These are phyloP conservation scores for Penicillium bovifimosum DNA, from an alignment of 495 filamentous ascomycete species.

Conservation along the genomic window DNA sequence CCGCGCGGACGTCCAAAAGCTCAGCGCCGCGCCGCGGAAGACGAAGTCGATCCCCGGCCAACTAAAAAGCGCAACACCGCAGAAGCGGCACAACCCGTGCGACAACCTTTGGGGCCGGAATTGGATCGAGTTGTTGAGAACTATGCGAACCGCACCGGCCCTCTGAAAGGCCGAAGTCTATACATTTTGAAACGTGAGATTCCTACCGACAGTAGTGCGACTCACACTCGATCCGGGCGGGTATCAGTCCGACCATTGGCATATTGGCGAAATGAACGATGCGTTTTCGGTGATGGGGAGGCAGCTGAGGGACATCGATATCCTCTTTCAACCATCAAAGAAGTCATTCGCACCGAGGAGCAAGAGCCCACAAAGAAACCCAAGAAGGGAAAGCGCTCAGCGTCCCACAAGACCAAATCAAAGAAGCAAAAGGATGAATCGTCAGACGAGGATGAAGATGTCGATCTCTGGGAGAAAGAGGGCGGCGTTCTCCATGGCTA, in stretches of 20 bases:
- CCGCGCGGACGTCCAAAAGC: conserved; percentile 32
- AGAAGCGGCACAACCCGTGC: conserved; percentile 5
- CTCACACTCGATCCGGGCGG: conserved; percentile 52
- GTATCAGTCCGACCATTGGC: conserved; percentile 68
- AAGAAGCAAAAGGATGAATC: conserved; percentile 33
- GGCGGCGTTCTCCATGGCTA: conserved; percentile 53
- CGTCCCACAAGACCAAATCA: conserved; percentile 30
- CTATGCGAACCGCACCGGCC: conserved; percentile 40
- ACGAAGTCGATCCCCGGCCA: conserved; percentile 24
- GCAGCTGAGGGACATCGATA: conserved; percentile 47
- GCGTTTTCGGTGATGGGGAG: conserved; percentile 59
- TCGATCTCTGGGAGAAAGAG: conserved; percentile 57
- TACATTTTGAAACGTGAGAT: conserved; percentile 67
- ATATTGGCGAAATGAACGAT: conserved; percentile 79
- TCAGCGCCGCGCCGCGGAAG: conserved; percentile 16
- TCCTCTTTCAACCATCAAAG: conserved; percentile 61
- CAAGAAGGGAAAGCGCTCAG: conserved; percentile 23
- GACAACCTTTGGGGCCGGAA: conserved; percentile 27
- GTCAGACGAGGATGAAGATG: conserved; percentile 45
- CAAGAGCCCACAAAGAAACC: conserved; percentile 41
- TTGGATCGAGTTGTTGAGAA: conserved; percentile 39
- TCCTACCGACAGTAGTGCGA: conserved; percentile 44
- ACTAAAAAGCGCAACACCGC: conserved; percentile 34
- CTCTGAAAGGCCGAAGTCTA: conserved; percentile 54
- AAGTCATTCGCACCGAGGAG: conserved; percentile 68